phyloP scores from a whole-genome alignment of 768 basidiomycete species.

The Rhodosporidiobolus sp. region DNA sequence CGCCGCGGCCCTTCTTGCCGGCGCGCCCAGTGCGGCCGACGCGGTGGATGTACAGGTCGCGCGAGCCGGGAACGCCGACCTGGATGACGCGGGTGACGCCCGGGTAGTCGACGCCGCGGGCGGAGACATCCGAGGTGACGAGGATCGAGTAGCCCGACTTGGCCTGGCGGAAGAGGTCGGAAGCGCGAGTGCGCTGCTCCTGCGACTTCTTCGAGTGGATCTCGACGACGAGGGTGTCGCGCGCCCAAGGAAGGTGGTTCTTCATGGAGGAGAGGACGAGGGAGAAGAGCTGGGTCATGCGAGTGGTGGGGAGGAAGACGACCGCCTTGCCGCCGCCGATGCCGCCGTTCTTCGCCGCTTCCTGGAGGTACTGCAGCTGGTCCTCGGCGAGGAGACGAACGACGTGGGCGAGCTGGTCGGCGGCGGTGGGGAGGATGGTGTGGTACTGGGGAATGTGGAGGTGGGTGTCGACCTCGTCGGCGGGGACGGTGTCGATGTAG shows the following conservation, averaged over 20 bases:
- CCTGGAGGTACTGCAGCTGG: constrained; percentile 65
- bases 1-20: constrained; percentile 57
- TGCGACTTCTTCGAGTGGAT: constrained; percentile 64
- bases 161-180: constrained; percentile 64
- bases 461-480: constrained; percentile 62
- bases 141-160: constrained; percentile 56
- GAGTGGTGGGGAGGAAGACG: constrained; percentile 70
- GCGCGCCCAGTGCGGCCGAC: constrained; percentile 54
- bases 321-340: constrained; percentile 52
- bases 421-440: constrained; percentile 65
- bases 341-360: constrained; percentile 42
- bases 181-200: constrained; percentile 54
- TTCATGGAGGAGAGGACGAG: constrained; percentile 60
- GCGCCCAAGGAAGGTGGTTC: constrained; percentile 56
- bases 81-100: constrained; percentile 73
- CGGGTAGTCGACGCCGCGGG: constrained; percentile 68
- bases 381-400: constrained; percentile 80
- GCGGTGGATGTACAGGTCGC: constrained; percentile 58
- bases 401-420: constrained; percentile 73
- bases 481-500: constrained; percentile 61
- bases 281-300: constrained; percentile 72
- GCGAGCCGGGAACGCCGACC: constrained; percentile 68
- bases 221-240: constrained; percentile 64
- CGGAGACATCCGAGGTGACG: constrained; percentile 52
- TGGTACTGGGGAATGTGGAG: constrained; percentile 75